Evolutionary conservation across 2,329 filamentous ascomycete genomes (phyloP), one percentile per base, ranked within the genome.

Genomic region (Aureobasidium sp.): DNA sequence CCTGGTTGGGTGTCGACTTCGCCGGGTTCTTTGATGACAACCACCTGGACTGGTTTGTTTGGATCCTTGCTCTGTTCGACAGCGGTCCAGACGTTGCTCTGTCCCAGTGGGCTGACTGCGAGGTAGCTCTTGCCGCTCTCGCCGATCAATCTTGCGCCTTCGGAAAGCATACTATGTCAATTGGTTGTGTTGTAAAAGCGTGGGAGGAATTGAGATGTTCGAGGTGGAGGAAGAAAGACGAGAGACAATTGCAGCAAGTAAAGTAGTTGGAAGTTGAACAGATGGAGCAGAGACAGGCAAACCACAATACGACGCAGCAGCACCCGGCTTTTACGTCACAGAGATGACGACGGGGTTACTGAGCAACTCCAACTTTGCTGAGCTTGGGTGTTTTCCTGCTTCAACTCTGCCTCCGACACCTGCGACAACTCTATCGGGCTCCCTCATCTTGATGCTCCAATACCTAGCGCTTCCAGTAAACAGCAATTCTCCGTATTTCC

Each of bases 1-100:
- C 62, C 49, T 9, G 58, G 57, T 15, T 44, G 12, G 1, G 44
- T 60, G 50, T 70, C 68, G 33, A 66, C 60, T 11, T 60, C 54
- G 24, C 64, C 65, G 1, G 69, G 69, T 15, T 67, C 63, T 56
- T 71, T 71, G 49, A 71, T 61, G 7, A 71, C 64, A 19, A 70
- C 65, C 33, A 70, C 62, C 19, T 49, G 29, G 22, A 45, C 11
- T 5, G 49, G 40, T 17, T 45, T 54, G 14, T 69, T 65, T 15
- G 53, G 48, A 29, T 62, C 44, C 5, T 54, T 44, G 42, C 67
- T 64, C 27, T 50, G 56, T 33, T 63, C 48, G 27, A 69, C 68
- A 2, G 65, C 68, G 5, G 66, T 67, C 67, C 67, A 71, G 44
- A 71, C 69, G 58, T 71, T 71, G 49, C 62, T 56, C 56, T 70